A percentile compares a stretch with the other conserved stretches of the same genome.
phyloP scores from a whole-genome alignment of 768 basidiomycete genomes.

The Collybia nuda region DNA sequence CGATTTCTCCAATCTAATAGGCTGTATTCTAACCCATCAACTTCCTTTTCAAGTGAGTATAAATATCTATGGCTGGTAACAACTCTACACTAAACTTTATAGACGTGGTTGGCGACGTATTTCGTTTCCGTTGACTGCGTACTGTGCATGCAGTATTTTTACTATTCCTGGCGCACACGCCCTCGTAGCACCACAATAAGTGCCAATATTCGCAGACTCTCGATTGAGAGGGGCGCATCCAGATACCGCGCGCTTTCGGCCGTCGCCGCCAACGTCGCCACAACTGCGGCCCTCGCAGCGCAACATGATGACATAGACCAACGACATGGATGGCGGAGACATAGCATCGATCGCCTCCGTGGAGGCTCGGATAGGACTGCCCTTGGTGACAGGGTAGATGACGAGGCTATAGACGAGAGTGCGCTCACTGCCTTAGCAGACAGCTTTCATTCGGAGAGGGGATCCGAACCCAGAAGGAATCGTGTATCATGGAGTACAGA shows the following conservation, averaged over 20 bases:
- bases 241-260: slow-evolving; percentile 70
- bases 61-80: slow-evolving; percentile 9
- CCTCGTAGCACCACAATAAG: slow-evolving; percentile 44
- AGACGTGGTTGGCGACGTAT: slow-evolving; percentile 92
- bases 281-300: slow-evolving; percentile 67
- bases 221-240: slow-evolving; percentile 51
- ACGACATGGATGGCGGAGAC: slow-evolving; percentile 27
- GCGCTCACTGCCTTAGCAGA: slow-evolving; percentile 61
- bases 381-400: slow-evolving; percentile 21
- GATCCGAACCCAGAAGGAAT: slow-evolving; percentile 42
- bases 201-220: slow-evolving; percentile 40
- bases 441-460: slow-evolving; percentile 77
- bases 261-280: slow-evolving; percentile 72
- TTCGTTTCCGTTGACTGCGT: slow-evolving; percentile 82
- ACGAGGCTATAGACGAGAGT: slow-evolving; percentile 50
- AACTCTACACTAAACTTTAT: slow-evolving; percentile 5
- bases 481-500: slow-evolving; percentile 73
- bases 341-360: slow-evolving; percentile 19
- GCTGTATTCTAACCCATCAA: slow-evolving; percentile 89
- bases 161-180: slow-evolving; percentile 54
- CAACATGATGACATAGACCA: slow-evolving; percentile 50
- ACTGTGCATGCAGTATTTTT: slow-evolving; percentile 78
- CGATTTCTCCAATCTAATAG: slow-evolving; percentile 90
- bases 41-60: slow-evolving; percentile 86
- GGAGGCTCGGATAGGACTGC: slow-evolving; percentile 16